These are phyloP conservation scores for Dalbergia cochinchinensis DNA, from an alignment of 306 rosid species.

Conservation along the genomic window DNA sequence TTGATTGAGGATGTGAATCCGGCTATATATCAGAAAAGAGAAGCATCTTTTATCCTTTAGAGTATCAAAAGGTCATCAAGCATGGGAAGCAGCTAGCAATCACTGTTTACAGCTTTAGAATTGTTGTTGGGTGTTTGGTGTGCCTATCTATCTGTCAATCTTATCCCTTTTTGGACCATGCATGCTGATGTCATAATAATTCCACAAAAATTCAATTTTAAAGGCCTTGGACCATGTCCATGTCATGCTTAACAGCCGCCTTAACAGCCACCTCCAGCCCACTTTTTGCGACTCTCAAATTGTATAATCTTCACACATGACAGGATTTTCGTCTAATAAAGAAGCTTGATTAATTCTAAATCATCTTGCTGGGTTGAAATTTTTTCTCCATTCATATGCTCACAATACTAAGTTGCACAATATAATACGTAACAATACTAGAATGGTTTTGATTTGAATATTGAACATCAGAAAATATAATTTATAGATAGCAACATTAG, in stretches of 20 bases:
- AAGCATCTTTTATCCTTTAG: neutral
- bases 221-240: slow-evolving; percentile 17
- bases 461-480: neutral
- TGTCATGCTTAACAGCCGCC: slow-evolving; percentile 51
- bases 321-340: slow-evolving; percentile 29
- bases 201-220: slow-evolving; percentile 26
- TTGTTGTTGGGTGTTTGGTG: neutral
- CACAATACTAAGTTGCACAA: slow-evolving; percentile 14
- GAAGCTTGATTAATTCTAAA: slow-evolving; percentile 34
- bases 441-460: slow-evolving; percentile 13
- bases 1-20: neutral
- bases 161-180: slow-evolving; percentile 45
- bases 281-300: slow-evolving; percentile 39
- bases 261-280: slow-evolving; percentile 50
- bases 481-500: neutral
- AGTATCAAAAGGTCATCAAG: slow-evolving; percentile 31
- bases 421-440: slow-evolving; percentile 30
- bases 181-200: slow-evolving; percentile 46
- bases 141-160: slow-evolving; percentile 43
- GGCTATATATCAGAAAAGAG: neutral
- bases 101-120: slow-evolving; percentile 26
- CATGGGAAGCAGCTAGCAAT: slow-evolving; percentile 33
- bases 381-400: slow-evolving; percentile 32
- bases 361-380: slow-evolving; percentile 4
- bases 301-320: slow-evolving; percentile 13